Conservation (phyloP, 2,329 filamentous ascomycete species). For the Diaporthe sp. region DNA sequence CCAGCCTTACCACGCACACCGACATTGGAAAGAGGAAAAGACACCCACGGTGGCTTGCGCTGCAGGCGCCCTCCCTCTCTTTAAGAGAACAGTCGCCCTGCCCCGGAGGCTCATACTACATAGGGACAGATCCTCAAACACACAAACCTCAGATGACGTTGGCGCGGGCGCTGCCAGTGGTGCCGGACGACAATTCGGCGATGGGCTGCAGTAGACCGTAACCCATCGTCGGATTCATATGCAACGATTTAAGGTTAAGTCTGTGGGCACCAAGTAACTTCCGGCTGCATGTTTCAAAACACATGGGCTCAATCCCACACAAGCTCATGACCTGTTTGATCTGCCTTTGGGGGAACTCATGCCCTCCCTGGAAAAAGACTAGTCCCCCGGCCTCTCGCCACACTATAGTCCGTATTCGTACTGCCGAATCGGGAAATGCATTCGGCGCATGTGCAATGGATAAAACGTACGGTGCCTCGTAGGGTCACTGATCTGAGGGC, state of each 20-base stretch:
- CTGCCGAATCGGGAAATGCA: not conserved
- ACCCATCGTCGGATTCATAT: not conserved
- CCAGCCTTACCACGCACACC: slow-evolving; percentile 24
- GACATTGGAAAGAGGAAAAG: not conserved
- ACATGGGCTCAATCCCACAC: slow-evolving; percentile 18
- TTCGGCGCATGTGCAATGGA: not conserved
- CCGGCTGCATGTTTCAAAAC: slow-evolving; percentile 28
- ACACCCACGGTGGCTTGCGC: not conserved
- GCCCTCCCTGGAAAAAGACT: not conserved
- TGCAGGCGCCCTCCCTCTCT: not conserved
- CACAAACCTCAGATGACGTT: slow-evolving; percentile 11
- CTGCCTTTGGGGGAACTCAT: not conserved
- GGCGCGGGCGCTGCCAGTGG: not conserved
- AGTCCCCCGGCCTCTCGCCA: slow-evolving; percentile 45
- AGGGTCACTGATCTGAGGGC: not conserved
- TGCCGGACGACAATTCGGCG: not conserved
- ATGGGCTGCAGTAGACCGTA: slow-evolving; percentile 5
- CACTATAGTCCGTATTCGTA: not conserved
- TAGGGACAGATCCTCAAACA: not conserved
- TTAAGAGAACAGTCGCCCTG: slow-evolving; percentile 5
- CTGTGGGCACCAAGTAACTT: slow-evolving; percentile 15
- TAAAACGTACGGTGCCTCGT: slow-evolving; percentile 29
- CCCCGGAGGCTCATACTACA: not conserved
- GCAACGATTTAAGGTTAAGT: not conserved
- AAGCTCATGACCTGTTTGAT: slow-evolving; percentile 28